These are phyloP conservation scores for Termitomyces sp. DNA, from an alignment of 768 basidiomycete genomes.

Conservation along the genomic window DNA sequence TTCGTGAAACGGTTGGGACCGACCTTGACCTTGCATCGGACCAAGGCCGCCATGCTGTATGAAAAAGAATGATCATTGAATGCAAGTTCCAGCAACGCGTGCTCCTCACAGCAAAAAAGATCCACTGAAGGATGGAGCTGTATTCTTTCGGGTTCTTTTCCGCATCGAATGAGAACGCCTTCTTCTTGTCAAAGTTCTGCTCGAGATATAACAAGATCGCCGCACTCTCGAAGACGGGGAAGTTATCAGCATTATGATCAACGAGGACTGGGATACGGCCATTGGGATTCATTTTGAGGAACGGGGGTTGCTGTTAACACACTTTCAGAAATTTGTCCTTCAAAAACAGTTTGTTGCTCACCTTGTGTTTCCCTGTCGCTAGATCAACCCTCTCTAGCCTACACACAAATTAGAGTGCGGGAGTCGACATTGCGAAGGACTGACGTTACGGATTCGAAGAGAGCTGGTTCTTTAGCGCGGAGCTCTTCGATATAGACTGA, in stretches of 20 bases:
- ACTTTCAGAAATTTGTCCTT: not conserved
- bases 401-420: not conserved
- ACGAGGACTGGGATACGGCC: constrained; percentile 66
- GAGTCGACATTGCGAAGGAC: not conserved
- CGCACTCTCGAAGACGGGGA: constrained; percentile 69
- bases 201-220: constrained; percentile 80
- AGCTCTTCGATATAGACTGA: constrained; percentile 17
- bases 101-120: constrained; percentile 65
- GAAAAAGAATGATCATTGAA: not conserved
- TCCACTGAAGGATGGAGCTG: constrained; percentile 78
- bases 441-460: constrained; percentile 7
- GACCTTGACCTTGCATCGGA: constrained; percentile 78
- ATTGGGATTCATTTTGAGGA: constrained; percentile 69
- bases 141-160: constrained; percentile 49
- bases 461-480: constrained; percentile 2
- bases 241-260: constrained; percentile 56
- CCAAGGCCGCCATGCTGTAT: constrained; percentile 73
- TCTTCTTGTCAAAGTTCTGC: constrained; percentile 76
- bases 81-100: not conserved
- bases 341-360: not conserved
- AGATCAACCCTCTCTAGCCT: constrained; percentile 12
- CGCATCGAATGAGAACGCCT: constrained; percentile 62
- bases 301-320: constrained; percentile 51
- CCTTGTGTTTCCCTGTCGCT: constrained; percentile 8
- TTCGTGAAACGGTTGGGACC: not conserved